Percentiles rank a stretch among this genome's conserved stretches.
phyloP scores from a whole-genome alignment of 306 rosid species.

The Oxytropis ochrocephala region DNA sequence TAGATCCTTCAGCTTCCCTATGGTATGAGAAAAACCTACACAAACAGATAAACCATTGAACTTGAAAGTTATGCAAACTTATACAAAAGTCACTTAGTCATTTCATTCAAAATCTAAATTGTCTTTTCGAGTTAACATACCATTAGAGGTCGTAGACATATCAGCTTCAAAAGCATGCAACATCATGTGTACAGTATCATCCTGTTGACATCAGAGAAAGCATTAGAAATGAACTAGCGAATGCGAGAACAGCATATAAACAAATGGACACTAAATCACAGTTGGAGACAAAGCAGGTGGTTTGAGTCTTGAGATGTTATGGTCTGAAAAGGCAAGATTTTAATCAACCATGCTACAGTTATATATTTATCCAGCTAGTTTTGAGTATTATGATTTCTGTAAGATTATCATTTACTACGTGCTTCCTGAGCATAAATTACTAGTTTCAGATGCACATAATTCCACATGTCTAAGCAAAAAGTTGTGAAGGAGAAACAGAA shows the following conservation, averaged over 20 bases:
- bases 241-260: neutral
- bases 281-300: neutral
- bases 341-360: neutral
- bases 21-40: constrained; percentile 46
- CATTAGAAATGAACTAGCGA: constrained; percentile 25
- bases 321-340: neutral
- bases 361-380: neutral
- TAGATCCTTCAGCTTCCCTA: constrained; percentile 52
- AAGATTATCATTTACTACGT: neutral
- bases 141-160: constrained; percentile 38
- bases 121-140: constrained; percentile 37
- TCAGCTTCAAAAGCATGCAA: constrained; percentile 63
- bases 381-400: neutral
- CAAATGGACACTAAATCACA: neutral
- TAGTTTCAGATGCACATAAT: neutral
- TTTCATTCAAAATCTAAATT: neutral
- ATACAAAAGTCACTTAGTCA: neutral
- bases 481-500: neutral
- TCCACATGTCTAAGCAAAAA: neutral
- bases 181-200: constrained; percentile 36
- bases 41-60: constrained; percentile 28
- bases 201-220: constrained; percentile 35
- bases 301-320: neutral
- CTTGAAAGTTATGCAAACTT: neutral
- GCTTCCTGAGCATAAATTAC: neutral